Base-by-base conservation (phyloP, 495 filamentous ascomycete species). In the Immersiella caudata region DNA sequence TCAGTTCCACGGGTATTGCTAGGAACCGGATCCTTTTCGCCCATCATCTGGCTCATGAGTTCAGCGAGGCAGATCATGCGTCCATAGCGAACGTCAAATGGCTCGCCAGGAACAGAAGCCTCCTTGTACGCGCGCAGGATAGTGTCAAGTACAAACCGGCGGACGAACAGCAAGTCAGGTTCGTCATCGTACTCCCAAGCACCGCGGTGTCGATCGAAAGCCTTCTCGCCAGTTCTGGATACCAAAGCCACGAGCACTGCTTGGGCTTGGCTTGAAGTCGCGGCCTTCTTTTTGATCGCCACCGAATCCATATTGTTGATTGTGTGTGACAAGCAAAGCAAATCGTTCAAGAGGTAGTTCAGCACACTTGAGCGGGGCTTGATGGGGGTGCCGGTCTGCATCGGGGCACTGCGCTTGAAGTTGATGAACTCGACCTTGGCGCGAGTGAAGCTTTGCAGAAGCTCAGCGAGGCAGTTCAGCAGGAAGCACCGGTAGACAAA, bases 371-470 rank as follows among this genome's bases (percentile, higher is more conserved):
- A 94, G 52, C 95, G 89, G 50, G 95, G 95, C 78, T 98, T 99
- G 11, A 93, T 92, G 46, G 95, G 95, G 6, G 93, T 97, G 55
- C 87, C 90, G 27, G 90, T 87, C 64, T 83, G 85, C 67, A 92
- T 84, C 5, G 93, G 91, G 66, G 92, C 91, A 21, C 91, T 89
- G 67, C 95, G 89, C 60, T 94, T 97, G 82, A 97, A 98, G 74
- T 97, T 97, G 78, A 99, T 97, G 75, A 99, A 99, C 73, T 99
- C 96, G 22, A 98, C 85, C 82, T 99, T 99, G 49, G 93, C 90
- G 27, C 93, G 90, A 67, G 93, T 97, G 80, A 97, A 98, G 72
- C 89, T 94, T 50, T 90, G 89, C n/a, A 99, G 83, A 20, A 99
- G 85, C 75, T 99, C 95, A 0, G 93, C 90, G 35, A 99, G 82